These are phyloP conservation scores for Brasenia schreberi DNA, from an alignment of 164 flowering plant species.

Conservation along the genomic window DNA sequence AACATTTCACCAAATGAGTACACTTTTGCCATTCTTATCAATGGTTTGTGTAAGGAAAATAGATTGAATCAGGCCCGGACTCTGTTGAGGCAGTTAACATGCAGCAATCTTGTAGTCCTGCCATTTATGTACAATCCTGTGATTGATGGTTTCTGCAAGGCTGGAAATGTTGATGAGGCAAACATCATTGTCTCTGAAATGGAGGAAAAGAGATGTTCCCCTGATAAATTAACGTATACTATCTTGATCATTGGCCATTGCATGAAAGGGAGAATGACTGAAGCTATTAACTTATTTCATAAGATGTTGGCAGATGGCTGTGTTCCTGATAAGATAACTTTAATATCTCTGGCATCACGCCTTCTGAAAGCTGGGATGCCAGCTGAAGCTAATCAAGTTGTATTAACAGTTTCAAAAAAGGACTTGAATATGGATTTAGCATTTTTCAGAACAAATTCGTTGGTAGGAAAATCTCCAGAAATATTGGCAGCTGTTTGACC, in stretches of 20 bases:
- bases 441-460: constrained; percentile 4
- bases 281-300: constrained; percentile 52
- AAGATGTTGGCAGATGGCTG: constrained; percentile 56
- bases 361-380: constrained; percentile 90
- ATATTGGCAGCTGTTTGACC: constrained; percentile 46
- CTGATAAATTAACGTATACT: constrained; percentile 72
- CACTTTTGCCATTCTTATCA: constrained; percentile 53
- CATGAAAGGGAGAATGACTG: constrained; percentile 81
- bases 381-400: constrained; percentile 50
- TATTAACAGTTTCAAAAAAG: constrained; percentile 13
- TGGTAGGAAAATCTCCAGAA: constrained; percentile 17
- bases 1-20: constrained; percentile 50
- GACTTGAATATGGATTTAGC: constrained; percentile 17
- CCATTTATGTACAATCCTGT: constrained; percentile 83
- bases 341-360: constrained; percentile 43
- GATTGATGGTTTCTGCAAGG: constrained; percentile 81
- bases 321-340: constrained; percentile 53
- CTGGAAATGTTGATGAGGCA: constrained; percentile 85
- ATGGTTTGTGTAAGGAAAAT: constrained; percentile 63
- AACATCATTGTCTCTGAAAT: constrained; percentile 54
- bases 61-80: constrained; percentile 59
- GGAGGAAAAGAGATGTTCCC: constrained; percentile 55
- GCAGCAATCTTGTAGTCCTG: constrained; percentile 27
- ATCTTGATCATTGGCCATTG: constrained; percentile 90
- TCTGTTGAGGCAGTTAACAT: constrained; percentile 39